Evolutionary conservation across 768 basidiomycete genomes (phyloP).

Genomic region (Roridomyces roridus): DNA sequence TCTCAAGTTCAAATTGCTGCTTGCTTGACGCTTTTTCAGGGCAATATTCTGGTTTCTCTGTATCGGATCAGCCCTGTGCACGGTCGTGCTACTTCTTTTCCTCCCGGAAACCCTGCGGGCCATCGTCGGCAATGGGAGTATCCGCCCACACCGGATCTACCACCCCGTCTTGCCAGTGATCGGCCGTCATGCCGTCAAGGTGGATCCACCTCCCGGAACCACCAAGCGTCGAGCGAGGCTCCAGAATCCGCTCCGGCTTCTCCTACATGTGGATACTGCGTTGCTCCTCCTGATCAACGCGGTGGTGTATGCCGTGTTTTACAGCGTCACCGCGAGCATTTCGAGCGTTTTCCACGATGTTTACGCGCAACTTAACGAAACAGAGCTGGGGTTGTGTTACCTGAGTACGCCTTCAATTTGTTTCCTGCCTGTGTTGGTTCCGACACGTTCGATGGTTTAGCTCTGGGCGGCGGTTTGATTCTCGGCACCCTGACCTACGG

Average conservation of each 20-base stretch:
- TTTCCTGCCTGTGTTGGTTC: no score
- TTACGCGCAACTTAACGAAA: constrained; percentile 69
- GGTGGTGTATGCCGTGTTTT: constrained; percentile 59
- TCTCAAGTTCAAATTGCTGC: constrained; percentile 1
- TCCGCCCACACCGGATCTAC: constrained; percentile 51
- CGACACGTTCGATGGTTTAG: neutral
- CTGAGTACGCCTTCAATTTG: constrained; percentile 34
- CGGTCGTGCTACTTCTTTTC: constrained; percentile 52
- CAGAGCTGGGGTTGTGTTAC: constrained; percentile 79
- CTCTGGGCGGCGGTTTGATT: constrained; percentile 11
- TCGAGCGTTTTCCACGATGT: constrained; percentile 62
- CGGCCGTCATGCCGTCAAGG: constrained; percentile 33
- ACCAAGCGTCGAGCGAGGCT: constrained; percentile 34
- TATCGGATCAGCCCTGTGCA: constrained; percentile 52
- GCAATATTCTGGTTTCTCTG: constrained; percentile 70
- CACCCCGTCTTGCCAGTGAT: constrained; percentile 60
- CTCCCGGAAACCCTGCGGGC: constrained; percentile 61
- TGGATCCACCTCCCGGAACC: constrained; percentile 19
- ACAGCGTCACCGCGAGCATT: constrained; percentile 63
- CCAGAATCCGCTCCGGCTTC: constrained; percentile 62
- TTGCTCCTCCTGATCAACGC: constrained; percentile 58
- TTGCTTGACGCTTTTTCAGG: constrained; percentile 31
- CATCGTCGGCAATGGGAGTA: constrained; percentile 61
- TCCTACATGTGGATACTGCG: constrained; percentile 59
- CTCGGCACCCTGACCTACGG: constrained; percentile 6